Evolutionary conservation across 2,329 filamentous ascomycete species (phyloP).

Genomic region (Botrytis aclada): DNA sequence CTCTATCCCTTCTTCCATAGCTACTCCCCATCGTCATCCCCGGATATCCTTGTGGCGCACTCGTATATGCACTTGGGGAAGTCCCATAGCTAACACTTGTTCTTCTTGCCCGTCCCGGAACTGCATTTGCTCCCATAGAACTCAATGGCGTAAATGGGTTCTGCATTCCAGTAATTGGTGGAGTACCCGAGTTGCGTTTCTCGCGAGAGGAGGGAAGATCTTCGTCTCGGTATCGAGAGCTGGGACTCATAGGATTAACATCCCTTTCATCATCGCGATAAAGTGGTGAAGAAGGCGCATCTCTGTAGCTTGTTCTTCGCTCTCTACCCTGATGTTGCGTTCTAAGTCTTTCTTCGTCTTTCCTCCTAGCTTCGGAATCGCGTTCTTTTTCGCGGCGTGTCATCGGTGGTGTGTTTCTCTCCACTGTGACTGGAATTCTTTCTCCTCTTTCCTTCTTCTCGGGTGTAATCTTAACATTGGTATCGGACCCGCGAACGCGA

Average conservation of each 20-base stretch:
- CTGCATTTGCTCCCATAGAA: not conserved
- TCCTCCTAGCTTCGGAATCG: not conserved
- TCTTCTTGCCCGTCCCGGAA: not conserved
- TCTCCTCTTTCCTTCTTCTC: conserved; percentile 13
- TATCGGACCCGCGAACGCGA: not conserved
- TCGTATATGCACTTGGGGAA: not conserved
- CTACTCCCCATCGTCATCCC: not conserved
- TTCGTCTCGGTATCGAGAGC: not conserved
- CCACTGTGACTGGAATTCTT: not conserved
- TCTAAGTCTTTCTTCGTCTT: not conserved
- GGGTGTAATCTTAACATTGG: not conserved
- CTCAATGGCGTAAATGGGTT: conserved; percentile 10
- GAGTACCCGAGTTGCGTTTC: conserved; percentile 2
- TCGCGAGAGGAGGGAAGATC: not conserved
- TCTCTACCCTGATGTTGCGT: not conserved
- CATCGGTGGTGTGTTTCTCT: conserved; percentile 10
- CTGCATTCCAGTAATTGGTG: not conserved
- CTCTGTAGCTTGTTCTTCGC: conserved; percentile 1
- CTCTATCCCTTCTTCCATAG: not conserved
- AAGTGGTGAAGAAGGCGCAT: not conserved
- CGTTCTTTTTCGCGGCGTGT: conserved; percentile 7
- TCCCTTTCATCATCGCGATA: conserved; percentile 3
- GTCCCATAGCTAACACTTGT: conserved; percentile 12
- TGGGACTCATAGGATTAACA: not conserved
- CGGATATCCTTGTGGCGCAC: conserved; percentile 11